Base-by-base conservation (phyloP, 805 yeast genomes). In the Lipomyces orientalis region DNA sequence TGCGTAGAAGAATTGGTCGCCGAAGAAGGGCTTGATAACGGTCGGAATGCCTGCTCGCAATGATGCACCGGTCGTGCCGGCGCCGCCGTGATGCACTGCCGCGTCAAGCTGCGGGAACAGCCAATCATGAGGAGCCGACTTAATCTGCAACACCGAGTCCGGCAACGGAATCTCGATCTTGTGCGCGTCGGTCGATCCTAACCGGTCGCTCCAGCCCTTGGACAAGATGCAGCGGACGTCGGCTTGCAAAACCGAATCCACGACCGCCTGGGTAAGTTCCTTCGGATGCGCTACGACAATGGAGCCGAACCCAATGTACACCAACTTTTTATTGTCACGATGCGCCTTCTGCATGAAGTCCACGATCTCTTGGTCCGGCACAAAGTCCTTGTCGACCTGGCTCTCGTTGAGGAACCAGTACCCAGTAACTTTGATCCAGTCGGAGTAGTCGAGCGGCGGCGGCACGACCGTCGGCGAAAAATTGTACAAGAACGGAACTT, bases 81-180 rank as follows among this genome's bases (percentile, higher is more conserved):
- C 89, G 0, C 98, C 98, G 52, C 98, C 98, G 76, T 94, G 98
- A 76, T 94, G 98, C 3, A 94, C 97, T 0, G 97, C 97, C 0
- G 94, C 97, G 79, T 94, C 97, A 56, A 94, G 81, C 68, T 86
- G 87, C 0, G 94, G 90, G 78, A 94, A 94, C 49, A 94, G 80
- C 98, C 98, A 94, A 76, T 93, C 97, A 76, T 94, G 98, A 0
- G 97, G 97, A 14, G 91, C 82, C 9, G 88, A 76, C 1, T 95
- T 95, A 6, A 91, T 81, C 70, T 86, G 87, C 75, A 80, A 90
- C 1, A 94, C 84, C 72, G 87, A 87, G 0, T 81, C 79, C 0
- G 97, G 97, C 14, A 91, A 79, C 33, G 78, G 82, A 29, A 82
- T 71, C 61, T 84, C 86, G 9, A 73, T 70, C 55, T 72, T 75